phyloP scores from a whole-genome alignment of 345 rosid genomes.

The Aegle marmelos region DNA sequence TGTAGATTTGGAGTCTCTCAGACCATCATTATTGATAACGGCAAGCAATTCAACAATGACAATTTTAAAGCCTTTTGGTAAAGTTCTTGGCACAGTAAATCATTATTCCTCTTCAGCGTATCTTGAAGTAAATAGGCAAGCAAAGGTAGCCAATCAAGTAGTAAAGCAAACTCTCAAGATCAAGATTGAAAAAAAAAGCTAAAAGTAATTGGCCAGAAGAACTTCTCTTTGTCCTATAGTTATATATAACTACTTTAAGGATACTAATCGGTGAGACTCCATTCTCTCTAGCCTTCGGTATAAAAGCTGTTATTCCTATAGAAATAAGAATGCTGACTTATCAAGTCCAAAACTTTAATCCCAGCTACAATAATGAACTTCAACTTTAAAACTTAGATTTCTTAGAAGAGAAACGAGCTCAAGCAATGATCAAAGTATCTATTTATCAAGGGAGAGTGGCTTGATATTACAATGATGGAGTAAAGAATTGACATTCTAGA shows the following conservation, averaged over 20 bases:
- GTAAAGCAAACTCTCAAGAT: background rate
- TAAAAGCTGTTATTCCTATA: fast-evolving
- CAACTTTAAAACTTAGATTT: too few species aligned
- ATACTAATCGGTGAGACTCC: background rate
- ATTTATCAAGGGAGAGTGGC: background rate
- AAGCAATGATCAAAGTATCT: background rate
- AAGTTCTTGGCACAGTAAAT: background rate
- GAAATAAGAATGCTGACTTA: too few species aligned
- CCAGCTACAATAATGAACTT: too few species aligned
- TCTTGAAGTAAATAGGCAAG: background rate
- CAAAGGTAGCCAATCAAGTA: background rate
- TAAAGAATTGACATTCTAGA: background rate
- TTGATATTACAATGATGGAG: background rate
- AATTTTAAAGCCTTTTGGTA: background rate
- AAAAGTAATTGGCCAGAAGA: background rate
- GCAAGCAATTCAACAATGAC: background rate
- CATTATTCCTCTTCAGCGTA: background rate
- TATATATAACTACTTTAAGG: background rate
- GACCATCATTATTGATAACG: background rate
- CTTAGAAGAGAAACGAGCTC: background rate
- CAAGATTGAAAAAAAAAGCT: background rate
- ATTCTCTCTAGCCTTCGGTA: background rate
- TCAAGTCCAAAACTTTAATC: too few species aligned
- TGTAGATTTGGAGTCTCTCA: background rate
- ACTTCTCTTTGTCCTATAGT: background rate